A percentile compares a stretch with the other conserved stretches of the same genome.
Conservation (phyloP, 306 rosid genomes). For the Ochetophila trinervis region DNA sequence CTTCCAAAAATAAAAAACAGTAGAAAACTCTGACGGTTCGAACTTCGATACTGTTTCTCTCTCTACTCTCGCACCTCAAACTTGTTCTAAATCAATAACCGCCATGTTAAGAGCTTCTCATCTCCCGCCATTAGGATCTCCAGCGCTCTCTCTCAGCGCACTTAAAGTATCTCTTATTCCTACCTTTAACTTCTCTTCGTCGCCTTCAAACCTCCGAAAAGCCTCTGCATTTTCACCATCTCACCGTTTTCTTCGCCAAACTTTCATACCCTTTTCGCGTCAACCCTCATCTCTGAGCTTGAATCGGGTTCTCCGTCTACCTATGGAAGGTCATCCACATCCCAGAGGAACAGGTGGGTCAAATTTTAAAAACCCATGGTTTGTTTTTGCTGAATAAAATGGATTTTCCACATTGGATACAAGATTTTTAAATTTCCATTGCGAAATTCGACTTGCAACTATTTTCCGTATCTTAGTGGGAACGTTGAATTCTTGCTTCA, state of each 20-base stretch:
- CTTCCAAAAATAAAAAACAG: too few species aligned
- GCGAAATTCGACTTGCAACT: too few species aligned
- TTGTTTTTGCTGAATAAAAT: neutral
- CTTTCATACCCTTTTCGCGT: constrained; percentile 29
- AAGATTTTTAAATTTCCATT: neutral
- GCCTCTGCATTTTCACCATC: constrained; percentile 16
- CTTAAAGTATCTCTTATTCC: constrained; percentile 24
- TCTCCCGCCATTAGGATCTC: constrained; percentile 34
- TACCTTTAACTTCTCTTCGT: constrained; percentile 15
- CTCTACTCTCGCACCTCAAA: neutral
- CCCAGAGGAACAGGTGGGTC: constrained; percentile 36
- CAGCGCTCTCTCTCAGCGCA: constrained; percentile 36
- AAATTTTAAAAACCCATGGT: constrained; percentile 11
- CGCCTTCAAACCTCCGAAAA: constrained; percentile 19
- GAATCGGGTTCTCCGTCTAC: constrained; percentile 7
- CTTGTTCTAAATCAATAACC: constrained; percentile 3
- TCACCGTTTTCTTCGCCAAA: constrained; percentile 2
- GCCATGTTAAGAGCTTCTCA: constrained; percentile 47
- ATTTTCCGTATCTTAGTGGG: too few species aligned
- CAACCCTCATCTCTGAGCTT: constrained; percentile 24
- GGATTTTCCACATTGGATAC: neutral
- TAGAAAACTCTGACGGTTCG: too few species aligned
- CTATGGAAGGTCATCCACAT: constrained; percentile 17
- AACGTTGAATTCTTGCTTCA: too few species aligned
- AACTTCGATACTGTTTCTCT: too few species aligned